These are phyloP conservation scores for Venturia oleaginea DNA, from an alignment of 2,329 filamentous ascomycete species.

Conservation along the genomic window DNA sequence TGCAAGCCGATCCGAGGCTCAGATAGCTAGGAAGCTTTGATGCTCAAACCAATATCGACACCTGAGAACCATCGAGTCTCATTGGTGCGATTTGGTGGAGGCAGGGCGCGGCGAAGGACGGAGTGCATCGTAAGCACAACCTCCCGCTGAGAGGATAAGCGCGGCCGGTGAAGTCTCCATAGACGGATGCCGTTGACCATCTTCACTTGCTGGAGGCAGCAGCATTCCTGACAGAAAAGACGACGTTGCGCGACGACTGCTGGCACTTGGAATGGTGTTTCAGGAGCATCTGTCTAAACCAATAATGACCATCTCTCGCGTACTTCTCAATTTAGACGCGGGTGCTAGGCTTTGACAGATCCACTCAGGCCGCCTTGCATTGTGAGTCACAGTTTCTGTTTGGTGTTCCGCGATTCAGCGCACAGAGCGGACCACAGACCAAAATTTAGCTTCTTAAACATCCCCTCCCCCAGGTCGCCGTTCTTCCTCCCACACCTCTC, in stretches of 20 bases:
- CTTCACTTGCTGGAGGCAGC: too few species aligned
- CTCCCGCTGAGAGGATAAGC: neutral
- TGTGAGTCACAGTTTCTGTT: neutral
- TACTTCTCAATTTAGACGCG: neutral
- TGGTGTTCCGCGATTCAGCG: neutral
- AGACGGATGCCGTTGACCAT: too few species aligned
- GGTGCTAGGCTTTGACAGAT: neutral
- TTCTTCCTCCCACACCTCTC: neutral
- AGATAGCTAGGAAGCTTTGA: neutral
- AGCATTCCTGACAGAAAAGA: too few species aligned
- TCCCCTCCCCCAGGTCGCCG: neutral
- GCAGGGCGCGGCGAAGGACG: neutral
- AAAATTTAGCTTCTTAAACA: neutral
- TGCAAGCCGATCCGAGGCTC: neutral
- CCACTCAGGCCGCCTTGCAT: neutral
- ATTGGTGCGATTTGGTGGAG: neutral
- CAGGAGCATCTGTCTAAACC: neutral
- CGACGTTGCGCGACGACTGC: too few species aligned
- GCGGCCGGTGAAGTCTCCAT: neutral
- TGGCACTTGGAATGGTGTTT: too few species aligned
- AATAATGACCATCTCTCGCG: neutral
- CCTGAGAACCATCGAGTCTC: neutral
- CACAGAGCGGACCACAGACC: neutral
- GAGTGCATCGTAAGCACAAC: neutral
- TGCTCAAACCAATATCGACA: neutral